Evolutionary conservation across 1,284 basidiomycete species (phyloP), one percentile per base, ranked within the genome.

Genomic region (Ustilago lituana): DNA sequence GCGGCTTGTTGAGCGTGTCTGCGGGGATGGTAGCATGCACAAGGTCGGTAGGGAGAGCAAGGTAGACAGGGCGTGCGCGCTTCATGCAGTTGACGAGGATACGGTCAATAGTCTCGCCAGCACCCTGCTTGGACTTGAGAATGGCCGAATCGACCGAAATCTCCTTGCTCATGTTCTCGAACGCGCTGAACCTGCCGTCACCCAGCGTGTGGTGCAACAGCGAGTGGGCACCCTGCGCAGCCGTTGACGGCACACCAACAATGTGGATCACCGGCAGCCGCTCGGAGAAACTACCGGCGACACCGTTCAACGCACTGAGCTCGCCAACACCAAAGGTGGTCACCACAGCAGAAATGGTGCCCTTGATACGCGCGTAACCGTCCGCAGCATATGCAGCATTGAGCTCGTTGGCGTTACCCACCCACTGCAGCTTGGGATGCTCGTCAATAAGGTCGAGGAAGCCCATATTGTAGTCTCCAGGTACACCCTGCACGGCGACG

Each of bases 191-290:
- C 1, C 69, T 26, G 27, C 74, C 69, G 54, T 80, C 76, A 19
- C 76, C 79, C 40, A 80, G 45, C 12, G 79, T 83, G 70, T 84
- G 83, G 67, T 84, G 84, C n/a, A 84, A 74, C 29, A 84, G 55
- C 3, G 79, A 77, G 6, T 77, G 71, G 15, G 76, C 66, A 26
- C 87, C 89, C 74, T 91, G 89, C 68, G 92, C 88, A 12, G 84
- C 73, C 1, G 90, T 91, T 68, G 88, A 90, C 0, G 94, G 94
- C 1, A 89, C 88, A 57, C 94, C 94, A 45, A 91, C 94, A 44
- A 98, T 88, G 81, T 98, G 94, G 6, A 98, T 86, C 4, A 98
- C 87, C 8, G 94, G 94, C 5, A 98, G 88, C 84, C 92, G 90
- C 83, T 98, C 94, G 23, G 91, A 89, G 49, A 85, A 83, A 43